A percentile compares a stretch with the other conserved stretches of the same genome.
phyloP scores from a whole-genome alignment of 108 stramenopile genomes.

The Nitzschia sp. region DNA sequence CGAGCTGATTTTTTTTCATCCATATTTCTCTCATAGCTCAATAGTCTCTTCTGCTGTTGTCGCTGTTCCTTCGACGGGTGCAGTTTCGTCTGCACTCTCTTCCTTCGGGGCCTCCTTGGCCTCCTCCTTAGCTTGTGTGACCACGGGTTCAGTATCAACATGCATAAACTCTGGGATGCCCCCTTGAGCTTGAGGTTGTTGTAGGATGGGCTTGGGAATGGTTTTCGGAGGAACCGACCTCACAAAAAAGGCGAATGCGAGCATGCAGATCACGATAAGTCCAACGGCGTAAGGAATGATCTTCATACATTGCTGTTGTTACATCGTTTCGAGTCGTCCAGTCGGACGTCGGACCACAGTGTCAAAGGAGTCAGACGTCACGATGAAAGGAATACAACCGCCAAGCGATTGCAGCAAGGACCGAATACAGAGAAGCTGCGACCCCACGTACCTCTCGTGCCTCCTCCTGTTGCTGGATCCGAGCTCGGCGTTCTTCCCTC shows the following conservation, averaged over 20 bases:
- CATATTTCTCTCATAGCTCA: slow-evolving; percentile 6
- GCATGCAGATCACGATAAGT: slow-evolving; percentile 14
- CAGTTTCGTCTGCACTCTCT: background rate
- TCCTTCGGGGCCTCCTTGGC: background rate
- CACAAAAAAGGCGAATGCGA: slow-evolving; percentile 33
- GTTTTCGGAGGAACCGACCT: slow-evolving; percentile 34
- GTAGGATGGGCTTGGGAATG: background rate
- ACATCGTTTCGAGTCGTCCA: no score
- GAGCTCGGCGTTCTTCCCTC: slow-evolving; percentile 22
- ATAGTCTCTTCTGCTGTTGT: slow-evolving; percentile 1
- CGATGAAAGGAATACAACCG: no score
- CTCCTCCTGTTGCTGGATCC: slow-evolving; percentile 25
- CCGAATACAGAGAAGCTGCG: no score
- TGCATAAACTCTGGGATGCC: slow-evolving; percentile 10
- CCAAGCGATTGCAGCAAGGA: slow-evolving; percentile 10
- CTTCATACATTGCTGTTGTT: slow-evolving; percentile 31
- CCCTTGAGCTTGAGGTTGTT: background rate
- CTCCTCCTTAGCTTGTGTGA: background rate
- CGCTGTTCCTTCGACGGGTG: background rate
- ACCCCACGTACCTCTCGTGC: slow-evolving; percentile 27
- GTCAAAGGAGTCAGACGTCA: no score
- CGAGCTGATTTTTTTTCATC: background rate
- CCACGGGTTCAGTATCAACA: background rate
- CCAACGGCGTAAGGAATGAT: slow-evolving; percentile 28
- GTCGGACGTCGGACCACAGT: no score